Evolutionary conservation across 495 filamentous ascomycete genomes (phyloP).

Genomic region (Xylona heveae): DNA sequence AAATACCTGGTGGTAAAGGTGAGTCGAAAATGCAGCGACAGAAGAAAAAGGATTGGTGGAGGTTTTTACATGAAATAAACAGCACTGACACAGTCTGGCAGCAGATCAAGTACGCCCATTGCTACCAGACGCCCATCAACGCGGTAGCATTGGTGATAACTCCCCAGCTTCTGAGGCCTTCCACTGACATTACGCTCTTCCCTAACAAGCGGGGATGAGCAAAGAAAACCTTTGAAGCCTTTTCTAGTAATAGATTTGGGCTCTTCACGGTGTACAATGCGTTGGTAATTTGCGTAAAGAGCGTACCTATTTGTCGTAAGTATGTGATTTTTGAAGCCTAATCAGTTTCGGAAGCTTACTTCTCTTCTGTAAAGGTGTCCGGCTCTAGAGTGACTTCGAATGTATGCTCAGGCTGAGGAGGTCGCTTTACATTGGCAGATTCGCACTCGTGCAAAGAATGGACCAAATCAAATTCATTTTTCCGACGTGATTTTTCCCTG

Average conservation of each 20-base stretch:
- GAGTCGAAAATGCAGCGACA: too few species aligned
- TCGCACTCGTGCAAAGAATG: conserved; percentile 52
- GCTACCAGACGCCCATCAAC: conserved; percentile 78
- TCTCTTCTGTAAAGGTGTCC: conserved; percentile 67
- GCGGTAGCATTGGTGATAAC: conserved; percentile 90
- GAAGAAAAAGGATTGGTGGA: background rate
- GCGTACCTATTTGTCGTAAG: conserved; percentile 19
- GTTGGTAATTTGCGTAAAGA: conserved; percentile 76
- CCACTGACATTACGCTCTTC: conserved; percentile 22
- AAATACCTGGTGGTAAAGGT: conserved; percentile 34
- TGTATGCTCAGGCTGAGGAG: conserved; percentile 47
- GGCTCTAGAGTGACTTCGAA: conserved; percentile 65
- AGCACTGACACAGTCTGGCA: conserved; percentile 73
- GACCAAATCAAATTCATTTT: conserved; percentile 53
- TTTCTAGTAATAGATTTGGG: conserved; percentile 38
- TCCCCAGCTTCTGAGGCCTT: conserved; percentile 43
- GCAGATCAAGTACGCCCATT: conserved; percentile 69
- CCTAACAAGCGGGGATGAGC: conserved; percentile 48
- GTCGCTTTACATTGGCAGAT: conserved; percentile 30
- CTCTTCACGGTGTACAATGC: conserved; percentile 53
- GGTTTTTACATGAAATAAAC: conserved; percentile 65
- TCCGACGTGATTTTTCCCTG: conserved; percentile 51
- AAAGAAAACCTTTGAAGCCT: conserved; percentile 72
- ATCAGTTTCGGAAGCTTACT: conserved; percentile 27
- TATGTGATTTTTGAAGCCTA: conserved; percentile 1